Evolutionary conservation across 441 rosid genomes (phyloP), one percentile per base, ranked within the genome.

Genomic region (Erysimum pusillum): DNA sequence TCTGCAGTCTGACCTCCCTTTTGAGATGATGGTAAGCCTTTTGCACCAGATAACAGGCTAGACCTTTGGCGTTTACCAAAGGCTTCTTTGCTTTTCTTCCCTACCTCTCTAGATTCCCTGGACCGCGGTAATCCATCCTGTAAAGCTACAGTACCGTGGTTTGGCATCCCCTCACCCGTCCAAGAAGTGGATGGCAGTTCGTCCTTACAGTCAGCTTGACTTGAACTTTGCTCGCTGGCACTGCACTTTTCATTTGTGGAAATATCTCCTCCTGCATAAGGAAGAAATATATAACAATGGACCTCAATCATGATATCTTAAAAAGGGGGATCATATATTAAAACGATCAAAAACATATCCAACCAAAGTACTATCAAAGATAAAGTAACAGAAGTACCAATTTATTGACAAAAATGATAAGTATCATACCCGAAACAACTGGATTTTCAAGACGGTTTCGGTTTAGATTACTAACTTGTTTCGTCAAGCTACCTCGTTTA

Each of bases 1-100:
- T 93, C 97, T 58, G 86, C 79, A 75, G 83, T 78, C 80, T 89
- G 96, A 57, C 94, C 88, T 68, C 57, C 68, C 64, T 83, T 87
- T 71, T 81, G 80, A 80, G 89, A 85, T 36, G 54, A 85, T 38
- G 56, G 63, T 61, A 80, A 54, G 71, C 74, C 83, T 82, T 87
- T 90, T 67, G 78, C 80, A 45, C 84, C 81, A 61, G 80, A 61
- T 35, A 79, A 64, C 61, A 74, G 65, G 75, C 79, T 65, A 71
- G 87, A 83, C 82, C 84, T 85, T 63, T 81, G 78, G 75, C 80
- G 86, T 84, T 79, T 76, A 72, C 56, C 80, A 32, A 85, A 68
- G 70, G 76, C 76, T 74, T 85, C 96, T 67, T 81, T 88, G 65
- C 77, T 65, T 80, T 85, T 93, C 69, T 91, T 94, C 62, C 79